Evolutionary conservation across 345 rosid genomes (phyloP), one percentile per base, ranked within the genome.

Genomic region (Eucalyptus tenuipes): DNA sequence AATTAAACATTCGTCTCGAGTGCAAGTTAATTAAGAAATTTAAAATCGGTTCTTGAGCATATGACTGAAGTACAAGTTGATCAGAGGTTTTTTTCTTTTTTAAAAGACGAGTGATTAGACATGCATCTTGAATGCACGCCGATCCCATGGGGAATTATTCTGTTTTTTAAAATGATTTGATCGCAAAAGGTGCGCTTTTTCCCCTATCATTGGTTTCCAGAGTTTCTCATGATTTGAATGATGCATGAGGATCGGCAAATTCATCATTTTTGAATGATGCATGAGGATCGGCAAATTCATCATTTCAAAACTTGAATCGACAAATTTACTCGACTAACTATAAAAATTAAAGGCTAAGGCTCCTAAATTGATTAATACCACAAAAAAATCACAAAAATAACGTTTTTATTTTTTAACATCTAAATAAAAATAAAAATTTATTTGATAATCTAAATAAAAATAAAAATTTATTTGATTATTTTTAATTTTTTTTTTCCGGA

Each of bases 401-500:
- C 0, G 2, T 52, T 18, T 0, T 52, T 52, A 18, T 18, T 52
- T 50, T 52, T n/a, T n/a, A n/a, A n/a, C n/a, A n/a, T n/a, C n/a
- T n/a, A n/a, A n/a, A 52, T 20, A 20, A 52, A 49, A 11, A 4
- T 16, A 50, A 7, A 3, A 52, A n/a, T n/a, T n/a, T n/a, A n/a
- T n/a, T n/a, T n/a, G n/a, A n/a, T n/a, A n/a, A n/a, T n/a, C n/a
- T n/a, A n/a, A n/a, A n/a, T n/a, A n/a, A n/a, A 13, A 49, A 0
- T 0, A 52, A 0, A 18, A 50, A 52, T 18, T 1, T 20, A 20
- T 52, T 20, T 52, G 2, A 52, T 52, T 8, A 18, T 20, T 0
- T 52, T 52, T 1, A 52, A 3, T 7, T 18, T 20, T 1, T 3
- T 52, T 52, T 52, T 1, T 10, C 3, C 2, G 0, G 3, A 52